A percentile compares a stretch with the other conserved stretches of the same genome.
These are phyloP conservation scores for Cercospora beticola DNA, from an alignment of 2,329 filamentous ascomycete genomes.

Conservation along the genomic window DNA sequence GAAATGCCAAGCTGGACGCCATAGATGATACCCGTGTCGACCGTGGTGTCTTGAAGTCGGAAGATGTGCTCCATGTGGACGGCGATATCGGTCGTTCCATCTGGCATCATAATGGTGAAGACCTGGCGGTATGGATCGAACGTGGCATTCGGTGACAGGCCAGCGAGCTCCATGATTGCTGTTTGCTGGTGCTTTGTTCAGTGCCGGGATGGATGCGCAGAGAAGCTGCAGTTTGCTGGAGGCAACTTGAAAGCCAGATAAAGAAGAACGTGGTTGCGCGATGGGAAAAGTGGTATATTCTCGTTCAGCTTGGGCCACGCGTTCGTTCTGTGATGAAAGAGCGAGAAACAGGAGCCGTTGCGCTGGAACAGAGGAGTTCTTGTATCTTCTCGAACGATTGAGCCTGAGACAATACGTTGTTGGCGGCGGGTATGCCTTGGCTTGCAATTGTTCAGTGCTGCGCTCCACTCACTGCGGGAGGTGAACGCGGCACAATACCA, in stretches of 20 bases:
- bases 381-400: slow-evolving; percentile 25
- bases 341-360: slow-evolving; percentile 17
- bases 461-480: background rate
- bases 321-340: slow-evolving; percentile 19
- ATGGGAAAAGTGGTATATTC: background rate
- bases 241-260: slow-evolving; percentile 11
- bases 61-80: slow-evolving; percentile 49
- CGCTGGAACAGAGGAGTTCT: slow-evolving; percentile 23
- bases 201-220: background rate
- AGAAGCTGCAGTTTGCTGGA: slow-evolving; percentile 17
- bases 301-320: slow-evolving; percentile 20
- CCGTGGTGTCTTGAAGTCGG: slow-evolving; percentile 48
- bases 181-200: slow-evolving; percentile 17
- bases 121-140: slow-evolving; percentile 56
- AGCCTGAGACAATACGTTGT: slow-evolving; percentile 21
- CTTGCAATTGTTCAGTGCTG: slow-evolving; percentile 17
- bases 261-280: slow-evolving; percentile 17
- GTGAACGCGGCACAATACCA: slow-evolving; percentile 11
- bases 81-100: slow-evolving; percentile 47
- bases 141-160: slow-evolving; percentile 18
- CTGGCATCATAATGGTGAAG: slow-evolving; percentile 47
- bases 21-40: slow-evolving; percentile 59
- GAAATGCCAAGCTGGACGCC: slow-evolving; percentile 69
- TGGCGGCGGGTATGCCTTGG: background rate
- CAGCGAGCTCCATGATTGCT: background rate